Conservation (phyloP, 257 asterid genomes). For the Salvia rosmarinus region DNA sequence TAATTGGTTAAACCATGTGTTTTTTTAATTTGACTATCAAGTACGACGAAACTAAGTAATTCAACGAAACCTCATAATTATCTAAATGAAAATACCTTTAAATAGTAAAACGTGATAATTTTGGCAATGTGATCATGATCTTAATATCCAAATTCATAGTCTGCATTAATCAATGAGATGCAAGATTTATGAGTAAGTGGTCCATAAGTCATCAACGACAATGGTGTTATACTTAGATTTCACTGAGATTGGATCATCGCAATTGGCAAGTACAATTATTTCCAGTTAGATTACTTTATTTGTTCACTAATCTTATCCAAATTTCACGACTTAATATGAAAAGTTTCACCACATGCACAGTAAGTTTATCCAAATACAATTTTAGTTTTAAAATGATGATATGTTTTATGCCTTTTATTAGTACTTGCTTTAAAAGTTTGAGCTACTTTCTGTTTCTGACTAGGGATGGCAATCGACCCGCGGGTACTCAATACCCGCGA, state of each 20-base stretch:
- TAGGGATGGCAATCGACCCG: too few relatives aligned
- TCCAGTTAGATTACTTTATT: background rate
- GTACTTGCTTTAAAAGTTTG: background rate
- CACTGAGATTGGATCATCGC: background rate
- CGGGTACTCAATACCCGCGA: too few relatives aligned
- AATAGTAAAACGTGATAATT: background rate
- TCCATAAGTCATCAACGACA: background rate
- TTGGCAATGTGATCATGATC: slow-evolving; percentile 10
- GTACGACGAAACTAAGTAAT: background rate
- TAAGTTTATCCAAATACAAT: too few relatives aligned
- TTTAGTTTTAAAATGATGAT: background rate
- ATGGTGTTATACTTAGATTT: slow-evolving; percentile 3
- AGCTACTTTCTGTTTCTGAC: background rate
- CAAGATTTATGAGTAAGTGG: slow-evolving; percentile 7
- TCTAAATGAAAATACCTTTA: background rate
- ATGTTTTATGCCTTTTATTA: background rate
- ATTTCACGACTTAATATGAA: background rate
- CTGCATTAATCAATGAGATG: background rate
- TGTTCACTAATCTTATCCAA: background rate
- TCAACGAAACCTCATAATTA: background rate
- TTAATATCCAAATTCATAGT: background rate
- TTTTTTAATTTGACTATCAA: too few relatives aligned
- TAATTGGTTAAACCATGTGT: too few relatives aligned
- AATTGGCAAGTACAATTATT: slow-evolving; percentile 9
- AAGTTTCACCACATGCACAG: background rate